Base-by-base conservation (phyloP, 192 early-diverging fungal species). In the Entrophospora sp. region DNA sequence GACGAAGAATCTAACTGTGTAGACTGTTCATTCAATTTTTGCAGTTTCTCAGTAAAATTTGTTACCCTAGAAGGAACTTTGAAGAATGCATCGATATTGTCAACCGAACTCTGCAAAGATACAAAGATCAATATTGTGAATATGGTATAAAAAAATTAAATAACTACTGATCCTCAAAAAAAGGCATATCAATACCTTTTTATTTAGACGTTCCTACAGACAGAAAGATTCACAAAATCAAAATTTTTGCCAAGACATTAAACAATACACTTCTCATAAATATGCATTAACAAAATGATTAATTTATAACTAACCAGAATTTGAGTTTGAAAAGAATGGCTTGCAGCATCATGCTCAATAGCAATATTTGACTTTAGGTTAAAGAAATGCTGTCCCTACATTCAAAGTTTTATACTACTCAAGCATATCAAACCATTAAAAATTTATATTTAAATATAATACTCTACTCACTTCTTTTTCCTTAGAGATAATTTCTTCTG, bases 1-100 rank as follows among this genome's bases (percentile, higher is more conserved):
- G 31, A 62, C 18, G 48, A 62, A 68, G 38, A 72, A 36, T 35
- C 53, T 36, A 56, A 55, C 32, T 55, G 10, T 32, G 31, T 55
- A 55, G 3, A 18, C 30, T 53, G 30, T 55, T 55, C 52, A 9
- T 40, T 14, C 14, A 14, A 40, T 40, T 40, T 14, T 40, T 14
- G 38, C 6, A 40, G 48, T 20, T 51, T 51, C 48, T 51, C 48
- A 22, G 20, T 51, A 51, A 51, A 51, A 10, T 51, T 51, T n/a
- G 48, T 51, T 51, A 22, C 9, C 48, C 24, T 51, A 51, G 48
- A 51, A n/a, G 48, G 48, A 51, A 10, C 48, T 51, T 51, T 8
- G 48, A 51, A 51, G 20, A 51, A 51, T 6, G 48, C n/a, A n/a
- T n/a, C n/a, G n/a, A n/a, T n/a, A n/a, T n/a, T 51, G 48, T 51